Evolutionary conservation across 495 filamentous ascomycete genomes (phyloP), one percentile per base, ranked within the genome.

Genomic region (Pyrenula aspistea): DNA sequence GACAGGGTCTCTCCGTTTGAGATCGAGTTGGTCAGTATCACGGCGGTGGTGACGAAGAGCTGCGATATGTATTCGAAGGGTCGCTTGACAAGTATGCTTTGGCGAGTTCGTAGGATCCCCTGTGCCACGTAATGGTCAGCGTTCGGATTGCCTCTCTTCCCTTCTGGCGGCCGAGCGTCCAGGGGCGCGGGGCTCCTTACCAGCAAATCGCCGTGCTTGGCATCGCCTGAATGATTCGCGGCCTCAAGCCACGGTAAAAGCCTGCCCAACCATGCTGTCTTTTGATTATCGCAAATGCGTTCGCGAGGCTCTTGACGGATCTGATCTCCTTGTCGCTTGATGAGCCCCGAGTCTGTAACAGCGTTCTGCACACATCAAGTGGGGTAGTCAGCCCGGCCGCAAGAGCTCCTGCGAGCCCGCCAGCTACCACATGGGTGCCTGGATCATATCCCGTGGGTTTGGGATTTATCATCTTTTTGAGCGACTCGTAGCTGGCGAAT

Each of bases 131-230:
- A 1, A 47, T 49, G 21, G 60, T 69, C 49, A 71, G 68, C 55
- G 60, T 53, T 23, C 23, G 22, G 25, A 25, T 25, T 24, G 47
- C 53, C 15, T 42, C 31, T 42, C 31, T 42, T 42, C 31, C 15
- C 31, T 15, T 42, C 31, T 4, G 8, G 8, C 31, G 31, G 31
- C 4, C 8, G n/a, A n/a, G 55, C 25, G 51, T 2, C 19, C 3
- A 36, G n/a, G 47, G 54, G 2, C 53, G 21, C 15, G 22, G 49
- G 49, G 42, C 73, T 75, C 79, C 89, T 58, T 79, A 91, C 92
- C 93, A 99, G 76, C 93, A 99, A 63, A 99, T 99, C 2, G 93
- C 93, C 31, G 93, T 97, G 70, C 91, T 95, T 22, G 93, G 93
- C 89, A 96, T 96, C 10, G 93, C 94, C 1, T 92, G 95, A 59